A percentile compares a stretch with the other conserved stretches of the same genome.
Evolutionary conservation across 805 yeast species (phyloP).

Genomic region (Suhomyces faveliae): DNA sequence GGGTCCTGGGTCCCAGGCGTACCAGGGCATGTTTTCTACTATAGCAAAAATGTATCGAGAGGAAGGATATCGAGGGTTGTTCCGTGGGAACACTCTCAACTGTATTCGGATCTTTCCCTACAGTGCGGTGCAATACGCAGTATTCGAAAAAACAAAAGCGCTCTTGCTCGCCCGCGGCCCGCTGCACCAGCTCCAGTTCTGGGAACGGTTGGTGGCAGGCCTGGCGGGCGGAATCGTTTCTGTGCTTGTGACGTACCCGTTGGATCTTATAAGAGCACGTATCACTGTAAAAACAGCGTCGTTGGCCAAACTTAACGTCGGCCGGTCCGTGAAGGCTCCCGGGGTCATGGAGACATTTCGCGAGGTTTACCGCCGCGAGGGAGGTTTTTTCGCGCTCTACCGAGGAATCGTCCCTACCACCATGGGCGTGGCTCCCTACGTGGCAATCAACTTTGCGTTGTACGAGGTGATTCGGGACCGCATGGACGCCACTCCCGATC

Average conservation of each 20-base stretch:
- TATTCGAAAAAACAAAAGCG: conserved; percentile 64
- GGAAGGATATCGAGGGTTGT: conserved; percentile 89
- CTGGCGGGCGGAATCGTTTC: conserved; percentile 77
- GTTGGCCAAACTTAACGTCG: conserved; percentile 46
- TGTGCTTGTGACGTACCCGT: conserved; percentile 83
- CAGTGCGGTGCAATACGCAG: conserved; percentile 90
- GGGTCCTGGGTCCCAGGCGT: conserved; percentile 52
- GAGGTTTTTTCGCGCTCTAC: conserved; percentile 75
- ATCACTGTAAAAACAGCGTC: conserved; percentile 85
- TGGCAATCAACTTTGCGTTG: conserved; percentile 86
- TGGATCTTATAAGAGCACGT: conserved; percentile 88
- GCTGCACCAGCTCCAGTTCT: conserved; percentile 42
- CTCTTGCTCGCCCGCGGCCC: conserved; percentile 25
- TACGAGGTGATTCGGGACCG: conserved; percentile 77
- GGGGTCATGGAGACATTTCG: conserved; percentile 61
- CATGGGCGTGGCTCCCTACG: conserved; percentile 94
- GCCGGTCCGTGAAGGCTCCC: conserved; percentile 57
- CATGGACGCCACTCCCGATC: conserved; percentile 33
- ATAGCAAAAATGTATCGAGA: conserved; percentile 76
- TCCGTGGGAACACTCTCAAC: conserved; percentile 88
- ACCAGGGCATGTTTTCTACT: conserved; percentile 73
- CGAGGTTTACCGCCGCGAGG: conserved; percentile 70
- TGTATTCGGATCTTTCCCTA: conserved; percentile 91
- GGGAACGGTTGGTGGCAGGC: conserved; percentile 71
- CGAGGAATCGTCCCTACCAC: conserved; percentile 90